phyloP scores from a whole-genome alignment of 805 yeast species.

The Sugiyamaella marilandica region DNA sequence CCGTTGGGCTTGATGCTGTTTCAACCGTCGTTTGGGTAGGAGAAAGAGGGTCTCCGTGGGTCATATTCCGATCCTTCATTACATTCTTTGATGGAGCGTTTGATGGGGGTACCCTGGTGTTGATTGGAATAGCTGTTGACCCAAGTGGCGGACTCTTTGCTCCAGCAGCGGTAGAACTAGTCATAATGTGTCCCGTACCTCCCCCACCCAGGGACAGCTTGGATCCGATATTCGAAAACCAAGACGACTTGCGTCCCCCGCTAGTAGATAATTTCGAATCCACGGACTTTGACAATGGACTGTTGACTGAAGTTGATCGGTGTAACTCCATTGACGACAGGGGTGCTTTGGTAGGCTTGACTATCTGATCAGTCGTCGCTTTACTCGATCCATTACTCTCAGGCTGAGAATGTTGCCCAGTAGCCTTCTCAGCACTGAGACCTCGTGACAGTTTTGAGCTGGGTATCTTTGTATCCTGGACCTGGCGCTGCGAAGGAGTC shows the following conservation, averaged over 20 bases:
- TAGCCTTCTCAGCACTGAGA: neutral
- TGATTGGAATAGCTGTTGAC: neutral
- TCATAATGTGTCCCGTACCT: neutral
- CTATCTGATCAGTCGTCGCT: neutral
- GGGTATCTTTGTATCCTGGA: neutral
- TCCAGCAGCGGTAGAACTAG: neutral
- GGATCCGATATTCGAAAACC: slow-evolving; percentile 5
- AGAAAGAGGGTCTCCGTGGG: neutral
- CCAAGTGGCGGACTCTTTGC: neutral
- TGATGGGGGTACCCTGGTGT: neutral
- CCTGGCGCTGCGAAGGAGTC: neutral
- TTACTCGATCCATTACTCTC: too few species aligned
- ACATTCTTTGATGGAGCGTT: neutral
- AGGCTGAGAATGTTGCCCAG: neutral
- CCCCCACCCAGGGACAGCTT: slow-evolving; percentile 1
- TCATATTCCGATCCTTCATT: too few species aligned
- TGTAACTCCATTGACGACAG: neutral
- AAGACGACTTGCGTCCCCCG: slow-evolving; percentile 2
- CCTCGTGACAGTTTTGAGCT: slow-evolving; percentile 6
- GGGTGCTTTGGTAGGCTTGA: neutral
- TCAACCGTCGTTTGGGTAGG: neutral
- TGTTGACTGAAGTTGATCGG: neutral
- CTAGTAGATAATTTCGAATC: neutral
- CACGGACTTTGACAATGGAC: neutral
- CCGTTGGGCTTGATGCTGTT: slow-evolving; percentile 3